Base-by-base conservation (phyloP, 768 basidiomycete genomes). In the Lactifluus subvellereus region DNA sequence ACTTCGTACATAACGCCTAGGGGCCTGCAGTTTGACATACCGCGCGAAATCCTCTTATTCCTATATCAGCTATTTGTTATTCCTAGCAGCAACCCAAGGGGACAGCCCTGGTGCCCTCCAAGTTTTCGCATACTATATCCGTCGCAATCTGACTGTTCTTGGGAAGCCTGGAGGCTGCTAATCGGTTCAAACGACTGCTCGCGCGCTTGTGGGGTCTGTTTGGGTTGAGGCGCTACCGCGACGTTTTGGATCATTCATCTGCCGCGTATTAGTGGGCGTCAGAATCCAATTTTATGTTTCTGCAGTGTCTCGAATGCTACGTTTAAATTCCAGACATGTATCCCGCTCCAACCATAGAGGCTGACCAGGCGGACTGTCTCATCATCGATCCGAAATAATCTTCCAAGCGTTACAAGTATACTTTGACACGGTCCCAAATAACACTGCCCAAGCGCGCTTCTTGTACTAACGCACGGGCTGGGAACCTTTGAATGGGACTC, bases 341-440 rank as follows among this genome's bases (percentile, higher is more conserved):
- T 47, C 76, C 77, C 9, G 77, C 77, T 7, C 77, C 77, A 0
- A 72, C 76, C 4, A 75, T 77, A 43, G 73, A 77, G 27, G 27
- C 27, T 27, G 27, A 27, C 27, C 27, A 27, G 27, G 27, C 27
- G 1, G 27, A 27, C 27, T 27, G 27, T 27, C 22, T 22, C 22
- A 22, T 22, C 27, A 27, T 27, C 27, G 27, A 27, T 27, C 2
- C 27, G 27, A 13, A 77, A 78, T 65, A 65, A 62, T 6, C 65
- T 77, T n/a, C 35, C 60, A 2, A 72, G 73, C 45, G 64, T 70
- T 7, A 77, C 76, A 69, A 73, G 61, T 58, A 76, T 76, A 16
- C 76, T 75, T 32, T 77, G 71, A 73, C 74, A 74, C 22, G 73
- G 74, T 14, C 63, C 74, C 16, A n/a, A 33, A 27, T 1, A 7